phyloP scores from a whole-genome alignment of 805 yeast genomes.

The Teunomyces stri region DNA sequence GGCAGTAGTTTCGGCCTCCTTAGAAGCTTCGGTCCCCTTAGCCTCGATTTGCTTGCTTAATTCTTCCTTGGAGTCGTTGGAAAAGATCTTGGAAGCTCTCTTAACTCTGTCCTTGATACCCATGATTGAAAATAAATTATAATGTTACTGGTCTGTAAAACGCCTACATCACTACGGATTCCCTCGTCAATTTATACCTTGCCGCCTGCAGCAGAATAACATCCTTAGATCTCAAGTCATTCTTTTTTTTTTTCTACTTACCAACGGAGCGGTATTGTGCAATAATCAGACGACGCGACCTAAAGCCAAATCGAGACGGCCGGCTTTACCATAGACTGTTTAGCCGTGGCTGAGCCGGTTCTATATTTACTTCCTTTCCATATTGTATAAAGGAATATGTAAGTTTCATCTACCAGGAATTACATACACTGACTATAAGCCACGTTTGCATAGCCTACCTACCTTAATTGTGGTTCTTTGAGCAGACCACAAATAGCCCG shows the following conservation, averaged over 20 bases:
- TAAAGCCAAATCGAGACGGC: not conserved
- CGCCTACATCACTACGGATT: not conserved
- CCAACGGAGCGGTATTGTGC: constrained; percentile 1
- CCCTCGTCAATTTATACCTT: constrained; percentile 1
- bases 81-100: constrained; percentile 38
- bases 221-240: constrained; percentile 1
- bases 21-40: constrained; percentile 2
- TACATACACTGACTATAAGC: not conserved
- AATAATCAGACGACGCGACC: constrained; percentile 3
- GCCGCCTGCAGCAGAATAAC: constrained; percentile 1
- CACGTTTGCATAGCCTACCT: not conserved
- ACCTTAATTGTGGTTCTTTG: not conserved
- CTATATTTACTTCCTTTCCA: not conserved
- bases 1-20: constrained; percentile 3
- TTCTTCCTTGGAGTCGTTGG: constrained; percentile 25
- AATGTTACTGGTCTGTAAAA: not conserved
- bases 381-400: not conserved
- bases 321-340: not conserved
- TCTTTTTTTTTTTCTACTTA: constrained; percentile 1
- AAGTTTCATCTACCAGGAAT: not conserved
- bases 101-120: constrained; percentile 38
- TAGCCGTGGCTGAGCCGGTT: constrained; percentile 1
- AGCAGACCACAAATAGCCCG: not conserved
- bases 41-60: constrained; percentile 11
- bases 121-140: constrained; percentile 17